Evolutionary conservation across 2,329 filamentous ascomycete species (phyloP), one percentile per base, ranked within the genome.

Genomic region (Fusarium duplospermum): DNA sequence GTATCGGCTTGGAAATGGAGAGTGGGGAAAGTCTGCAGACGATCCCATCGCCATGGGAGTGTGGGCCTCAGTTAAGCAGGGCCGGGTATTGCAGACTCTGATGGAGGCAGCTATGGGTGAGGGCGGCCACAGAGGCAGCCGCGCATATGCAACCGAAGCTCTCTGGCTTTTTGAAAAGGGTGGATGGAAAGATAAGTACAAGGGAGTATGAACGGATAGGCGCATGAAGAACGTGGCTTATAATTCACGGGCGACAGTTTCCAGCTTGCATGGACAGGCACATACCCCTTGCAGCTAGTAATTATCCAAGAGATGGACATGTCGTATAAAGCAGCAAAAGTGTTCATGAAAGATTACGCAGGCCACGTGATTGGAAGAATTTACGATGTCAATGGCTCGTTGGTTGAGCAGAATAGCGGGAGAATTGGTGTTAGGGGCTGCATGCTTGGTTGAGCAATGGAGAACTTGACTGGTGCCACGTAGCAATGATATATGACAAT

Each of bases 61-160:
- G n/a, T 98, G 96, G 96, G 86, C 87, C 31, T 91, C 92, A 62
- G 85, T 97, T 27, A 92, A 95, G 79, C 90, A 94, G 74, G 93
- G 94, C 7, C 89, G 90, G 60, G 91, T 97, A 3, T 83, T 98
- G 58, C 91, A 95, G 66, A 93, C 90, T 20, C 85, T 98, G 79
- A 88, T 93, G 67, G 91, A 93, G 72, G 95, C 96, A 77, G 94
- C 94, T 42, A 89, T 90, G 61, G 88, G 88, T 69, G 91, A 90
- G 38, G 84, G 86, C 31, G 91, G 91, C 0, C 95, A 98, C 86
- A 86, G 93, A 68, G 96, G 94, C 66, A 94, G 94, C 59, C 90
- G 91, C 78, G 92, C 93, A 0, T 97, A 95, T 86, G 95, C 96
- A 13, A 91, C 93, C 4, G 96, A 98, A 82, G 95, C 95, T 1